These are phyloP conservation scores for Xerocomus amazonicus DNA, from an alignment of 1,284 basidiomycete genomes.

Conservation along the genomic window DNA sequence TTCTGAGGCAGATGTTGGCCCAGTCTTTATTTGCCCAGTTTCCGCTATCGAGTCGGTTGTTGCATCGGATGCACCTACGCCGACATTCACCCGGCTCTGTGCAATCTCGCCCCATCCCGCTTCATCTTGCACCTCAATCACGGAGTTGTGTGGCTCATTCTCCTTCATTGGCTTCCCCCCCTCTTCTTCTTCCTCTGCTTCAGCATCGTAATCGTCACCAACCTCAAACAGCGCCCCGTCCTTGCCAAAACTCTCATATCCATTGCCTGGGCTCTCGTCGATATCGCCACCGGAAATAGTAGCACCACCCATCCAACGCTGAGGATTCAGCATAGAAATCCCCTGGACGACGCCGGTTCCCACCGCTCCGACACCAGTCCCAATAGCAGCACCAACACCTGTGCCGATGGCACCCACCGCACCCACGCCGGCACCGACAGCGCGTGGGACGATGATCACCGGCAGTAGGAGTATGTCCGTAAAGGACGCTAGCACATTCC, in stretches of 20 bases:
- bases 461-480: constrained; percentile 87
- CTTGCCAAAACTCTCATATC: constrained; percentile 36
- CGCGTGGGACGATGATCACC: constrained; percentile 93
- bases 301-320: constrained; percentile 60
- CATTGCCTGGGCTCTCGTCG: background rate
- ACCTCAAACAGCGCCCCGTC: constrained; percentile 60
- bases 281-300: constrained; percentile 28
- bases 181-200: constrained; percentile 8
- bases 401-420: constrained; percentile 45
- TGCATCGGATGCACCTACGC: background rate
- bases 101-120: constrained; percentile 27
- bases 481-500: constrained; percentile 90
- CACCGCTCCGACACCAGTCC: constrained; percentile 57
- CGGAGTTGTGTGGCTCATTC: constrained; percentile 1
- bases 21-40: background rate
- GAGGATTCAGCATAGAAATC: constrained; percentile 83
- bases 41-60: background rate
- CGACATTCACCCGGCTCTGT: constrained; percentile 1
- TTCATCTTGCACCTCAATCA: constrained; percentile 21
- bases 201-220: constrained; percentile 48
- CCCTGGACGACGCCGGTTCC: constrained; percentile 81
- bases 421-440: constrained; percentile 67
- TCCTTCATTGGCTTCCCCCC: background rate
- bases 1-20: background rate
- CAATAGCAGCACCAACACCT: constrained; percentile 66